Evolutionary conservation across 495 filamentous ascomycete genomes (phyloP).

Genomic region (Aspergillus baeticus): DNA sequence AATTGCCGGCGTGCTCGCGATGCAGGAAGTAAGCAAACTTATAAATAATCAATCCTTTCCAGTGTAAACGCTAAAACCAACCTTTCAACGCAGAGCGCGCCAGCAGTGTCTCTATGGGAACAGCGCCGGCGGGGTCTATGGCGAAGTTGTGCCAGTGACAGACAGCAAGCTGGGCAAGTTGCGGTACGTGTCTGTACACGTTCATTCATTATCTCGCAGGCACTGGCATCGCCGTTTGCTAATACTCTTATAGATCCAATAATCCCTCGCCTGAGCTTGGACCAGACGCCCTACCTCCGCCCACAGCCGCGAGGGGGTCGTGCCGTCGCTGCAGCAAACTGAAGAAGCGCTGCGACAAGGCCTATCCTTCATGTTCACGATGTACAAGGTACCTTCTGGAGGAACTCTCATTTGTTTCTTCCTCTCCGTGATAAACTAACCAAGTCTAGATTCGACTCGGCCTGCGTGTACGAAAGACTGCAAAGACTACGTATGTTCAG

Average conservation of each 20-base stretch:
- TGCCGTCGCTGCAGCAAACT: neutral
- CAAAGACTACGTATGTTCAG: neutral
- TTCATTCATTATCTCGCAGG: too few species aligned
- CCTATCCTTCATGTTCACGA: neutral
- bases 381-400: neutral
- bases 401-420: neutral
- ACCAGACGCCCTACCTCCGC: neutral
- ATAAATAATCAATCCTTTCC: neutral
- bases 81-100: neutral
- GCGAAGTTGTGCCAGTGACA: neutral
- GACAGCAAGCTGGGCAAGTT: neutral
- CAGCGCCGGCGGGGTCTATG: neutral
- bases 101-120: neutral
- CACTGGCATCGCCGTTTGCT: too few species aligned
- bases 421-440: neutral
- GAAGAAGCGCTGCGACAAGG: neutral
- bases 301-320: neutral
- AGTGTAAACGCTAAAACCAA: neutral
- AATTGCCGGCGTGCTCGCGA: neutral
- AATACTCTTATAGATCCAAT: too few species aligned
- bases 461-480: neutral
- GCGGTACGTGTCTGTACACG: too few species aligned
- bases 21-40: neutral
- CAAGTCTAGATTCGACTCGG: neutral
- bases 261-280: neutral